phyloP scores from a whole-genome alignment of 1,284 basidiomycete genomes.

The Cystobasidium pallidum region DNA sequence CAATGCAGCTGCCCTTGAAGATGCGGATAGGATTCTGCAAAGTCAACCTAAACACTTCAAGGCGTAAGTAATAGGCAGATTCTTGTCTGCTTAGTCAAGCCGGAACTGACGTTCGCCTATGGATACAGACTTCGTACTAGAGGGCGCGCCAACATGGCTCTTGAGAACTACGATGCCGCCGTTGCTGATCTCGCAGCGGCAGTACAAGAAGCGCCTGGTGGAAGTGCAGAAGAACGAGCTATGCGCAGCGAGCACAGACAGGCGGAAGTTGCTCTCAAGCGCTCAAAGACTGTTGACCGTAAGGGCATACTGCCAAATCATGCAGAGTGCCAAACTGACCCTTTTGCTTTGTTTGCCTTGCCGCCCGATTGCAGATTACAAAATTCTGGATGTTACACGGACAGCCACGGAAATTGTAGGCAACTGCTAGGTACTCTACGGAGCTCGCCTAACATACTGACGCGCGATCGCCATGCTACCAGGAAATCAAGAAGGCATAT shows the following conservation, averaged over 20 bases:
- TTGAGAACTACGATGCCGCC: slow-evolving; percentile 73
- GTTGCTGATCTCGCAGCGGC: slow-evolving; percentile 77
- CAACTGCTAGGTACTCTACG: neutral
- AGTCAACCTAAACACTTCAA: slow-evolving; percentile 75
- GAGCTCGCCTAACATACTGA: neutral
- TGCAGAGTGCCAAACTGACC: neutral
- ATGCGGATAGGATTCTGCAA: slow-evolving; percentile 69
- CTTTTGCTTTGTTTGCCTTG: too few relatives aligned
- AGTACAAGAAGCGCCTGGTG: slow-evolving; percentile 66
- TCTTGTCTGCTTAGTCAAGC: neutral
- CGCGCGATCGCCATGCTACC: neutral
- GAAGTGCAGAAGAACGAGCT: slow-evolving; percentile 66
- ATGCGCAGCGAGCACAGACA: slow-evolving; percentile 71
- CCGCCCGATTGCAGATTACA: slow-evolving; percentile 47
- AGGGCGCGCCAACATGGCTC: slow-evolving; percentile 73
- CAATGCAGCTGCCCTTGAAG: slow-evolving; percentile 69
- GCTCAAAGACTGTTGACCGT: slow-evolving; percentile 73
- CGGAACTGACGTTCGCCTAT: neutral
- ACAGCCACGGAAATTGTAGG: slow-evolving; percentile 35
- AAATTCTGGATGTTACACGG: slow-evolving; percentile 46
- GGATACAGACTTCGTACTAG: slow-evolving; percentile 68
- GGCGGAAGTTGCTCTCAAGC: slow-evolving; percentile 74
- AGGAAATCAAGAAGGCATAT: slow-evolving; percentile 71
- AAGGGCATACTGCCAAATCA: slow-evolving; percentile 13
- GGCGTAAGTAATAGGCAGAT: too few relatives aligned